These are phyloP conservation scores for Trametes cingulata DNA, from an alignment of 768 basidiomycete species.

Conservation along the genomic window DNA sequence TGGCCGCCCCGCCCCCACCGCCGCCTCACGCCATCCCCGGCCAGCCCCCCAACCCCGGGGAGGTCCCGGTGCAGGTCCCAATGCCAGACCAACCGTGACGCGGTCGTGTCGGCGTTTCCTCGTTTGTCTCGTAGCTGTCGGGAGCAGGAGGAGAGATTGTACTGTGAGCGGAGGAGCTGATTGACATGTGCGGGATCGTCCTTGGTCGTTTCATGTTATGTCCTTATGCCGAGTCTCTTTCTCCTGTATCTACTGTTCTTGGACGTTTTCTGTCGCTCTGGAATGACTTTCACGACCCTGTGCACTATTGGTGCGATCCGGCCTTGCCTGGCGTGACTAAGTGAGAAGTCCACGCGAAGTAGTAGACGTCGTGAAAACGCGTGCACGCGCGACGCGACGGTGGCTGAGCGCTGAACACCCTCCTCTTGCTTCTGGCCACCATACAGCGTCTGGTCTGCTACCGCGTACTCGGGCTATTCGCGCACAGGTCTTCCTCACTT, in stretches of 20 bases:
- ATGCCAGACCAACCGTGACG: slow-evolving; percentile 17
- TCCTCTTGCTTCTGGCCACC: background rate
- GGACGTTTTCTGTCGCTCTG: background rate
- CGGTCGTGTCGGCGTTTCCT: background rate
- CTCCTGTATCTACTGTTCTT: background rate
- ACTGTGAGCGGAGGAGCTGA: background rate
- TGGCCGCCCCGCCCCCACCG: slow-evolving; percentile 19
- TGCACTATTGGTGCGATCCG: background rate
- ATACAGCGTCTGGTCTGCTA: background rate
- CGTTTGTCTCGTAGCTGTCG: background rate
- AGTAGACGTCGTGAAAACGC: no score
- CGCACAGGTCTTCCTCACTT: no score
- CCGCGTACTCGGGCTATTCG: background rate
- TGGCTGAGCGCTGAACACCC: no score
- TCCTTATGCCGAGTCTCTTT: slow-evolving; percentile 9
- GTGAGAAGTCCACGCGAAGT: no score
- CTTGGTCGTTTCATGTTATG: slow-evolving; percentile 5
- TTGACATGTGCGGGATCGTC: background rate
- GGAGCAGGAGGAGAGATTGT: background rate
- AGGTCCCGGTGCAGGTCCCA: slow-evolving; percentile 20
- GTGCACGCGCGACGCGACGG: no score
- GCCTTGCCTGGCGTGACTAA: no score
- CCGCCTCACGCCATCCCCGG: slow-evolving; percentile 26
- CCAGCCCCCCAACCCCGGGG: slow-evolving; percentile 26
- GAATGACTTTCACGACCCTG: background rate